phyloP scores from a whole-genome alignment of 2,329 filamentous ascomycete genomes.

The Zalaria obscura region DNA sequence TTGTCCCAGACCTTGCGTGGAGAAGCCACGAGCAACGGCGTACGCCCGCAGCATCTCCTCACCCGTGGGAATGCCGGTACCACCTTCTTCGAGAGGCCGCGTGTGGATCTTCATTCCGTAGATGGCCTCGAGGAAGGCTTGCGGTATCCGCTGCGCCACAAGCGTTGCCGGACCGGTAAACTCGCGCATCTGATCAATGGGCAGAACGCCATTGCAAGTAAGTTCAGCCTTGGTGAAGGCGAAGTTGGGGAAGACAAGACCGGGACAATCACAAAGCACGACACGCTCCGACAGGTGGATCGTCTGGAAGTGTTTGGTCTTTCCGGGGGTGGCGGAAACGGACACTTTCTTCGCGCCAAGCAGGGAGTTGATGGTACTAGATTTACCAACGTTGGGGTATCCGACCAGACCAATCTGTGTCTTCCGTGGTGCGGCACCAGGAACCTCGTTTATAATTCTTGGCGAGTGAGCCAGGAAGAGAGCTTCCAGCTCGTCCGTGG shows the following conservation, averaged over 20 bases:
- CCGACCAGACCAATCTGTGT: conserved; percentile 87
- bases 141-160: conserved; percentile 72
- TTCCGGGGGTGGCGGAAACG: conserved; percentile 90
- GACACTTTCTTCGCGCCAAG: conserved; percentile 98
- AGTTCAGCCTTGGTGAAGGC: conserved; percentile 92
- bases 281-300: conserved; percentile 85
- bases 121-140: conserved; percentile 76
- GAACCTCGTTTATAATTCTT: conserved; percentile 28
- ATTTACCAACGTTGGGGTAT: conserved; percentile 98
- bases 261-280: conserved; percentile 91
- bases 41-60: conserved; percentile 78
- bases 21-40: conserved; percentile 77
- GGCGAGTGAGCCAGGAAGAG: conserved; percentile 71
- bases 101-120: conserved; percentile 85
- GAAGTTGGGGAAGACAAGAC: conserved; percentile 97
- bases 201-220: conserved; percentile 85
- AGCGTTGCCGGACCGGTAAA: conserved; percentile 76
- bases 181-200: conserved; percentile 91
- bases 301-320: conserved; percentile 99
- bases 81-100: conserved; percentile 77
- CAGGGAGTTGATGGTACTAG: conserved; percentile 97
- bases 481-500: conserved; percentile 80
- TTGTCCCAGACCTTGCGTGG: conserved; percentile 75
- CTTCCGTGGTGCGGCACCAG: conserved; percentile 42
- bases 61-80: conserved; percentile 72